Base-by-base conservation (phyloP, 352 stramenopile genomes). In the Phytopythium aichiense region DNA sequence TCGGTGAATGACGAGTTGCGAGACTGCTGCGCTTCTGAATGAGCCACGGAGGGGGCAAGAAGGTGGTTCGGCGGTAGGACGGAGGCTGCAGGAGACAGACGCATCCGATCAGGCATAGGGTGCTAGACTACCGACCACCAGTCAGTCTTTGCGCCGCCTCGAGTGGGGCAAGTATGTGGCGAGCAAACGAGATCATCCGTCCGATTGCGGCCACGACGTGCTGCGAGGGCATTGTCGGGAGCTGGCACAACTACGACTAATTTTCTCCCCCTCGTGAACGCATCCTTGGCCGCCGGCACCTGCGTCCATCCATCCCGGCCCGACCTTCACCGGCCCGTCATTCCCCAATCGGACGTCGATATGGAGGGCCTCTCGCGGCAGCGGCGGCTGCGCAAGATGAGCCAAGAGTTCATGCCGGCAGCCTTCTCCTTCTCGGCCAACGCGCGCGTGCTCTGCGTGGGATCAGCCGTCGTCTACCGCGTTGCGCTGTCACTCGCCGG, bases 371-470 rank as follows among this genome's bases (percentile, higher is more conserved):
- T 43, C n/a, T 33, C 52, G 31, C 52, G 52, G 23, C 72, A 83
- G 56, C 74, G 79, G 13, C 72, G 79, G 30, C 65, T 88, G 54
- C 79, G 76, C 53, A 86, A 85, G 58, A 84, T 88, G 71, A 82
- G 71, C n/a, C 66, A 82, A 28, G 71, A 88, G 37, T 80, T 81
- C 60, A 67, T 76, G 53, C 77, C 79, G 0, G 71, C 73, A 3
- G 71, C 60, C 54, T 88, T 78, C 51, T 63, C 64, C 35, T 85
- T 87, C 60, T n/a, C 56, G 16, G 77, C 73, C 42, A 69, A 79
- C 48, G 74, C 77, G 54, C 72, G 73, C 7, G 57, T 81, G 53
- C 68, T 88, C n/a, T 88, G 76, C 40, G 73, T 88, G 7, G 79
- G 79, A 20, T 70, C 69, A 64, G 73, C 77, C 12, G 69, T 81